Evolutionary conservation across 441 rosid species (phyloP), one percentile per base, ranked within the genome.

Genomic region (Erodium moschatum): DNA sequence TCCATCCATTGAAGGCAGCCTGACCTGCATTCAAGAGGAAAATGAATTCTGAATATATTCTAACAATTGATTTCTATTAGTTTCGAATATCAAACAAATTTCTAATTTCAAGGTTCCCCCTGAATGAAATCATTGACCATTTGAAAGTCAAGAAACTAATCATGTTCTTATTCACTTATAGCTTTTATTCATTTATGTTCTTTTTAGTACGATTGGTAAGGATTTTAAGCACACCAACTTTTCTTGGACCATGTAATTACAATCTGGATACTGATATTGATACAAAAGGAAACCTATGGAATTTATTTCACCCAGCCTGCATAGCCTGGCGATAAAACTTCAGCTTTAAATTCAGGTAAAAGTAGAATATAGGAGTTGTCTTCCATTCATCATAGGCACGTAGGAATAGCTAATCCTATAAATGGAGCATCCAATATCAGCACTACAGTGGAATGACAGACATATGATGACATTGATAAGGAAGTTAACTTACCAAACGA

Each of bases 1-100:
- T 79, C 86, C 97, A 71, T 85, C 91, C 97, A 94, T 87, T 48
- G 96, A 89, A 15, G 98, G 98, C 76, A 91, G 77, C 71, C 96
- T 90, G 61, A 93, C 98, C 98, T 90, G 79, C 69, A 67, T 65
- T 54, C 4, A 40, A 33, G 44, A 71, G 72, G 70, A 70, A 50
- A 75, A 61, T 5, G 35, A 29, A 31, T 52, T n/a, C 35, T 20
- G 3, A 10, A 16, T 15, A 52, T 52, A 52, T 52, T 16, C 19
- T 15, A 52, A 8, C 12, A 0, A 40, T 0, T 10, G 65, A 52
- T 16, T 4, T 52, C 19, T 52, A 15, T 16, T 52, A 6, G 21
- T 52, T 52, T 52, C 1, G 9, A 52, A 52, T 16, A 18, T 52
- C 2, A 15, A 6, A 52, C 7, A 52, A 16, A 52, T 52, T 18